Conservation (phyloP, 176 grass and related monocot genomes). For the Microstegium vimineum region DNA sequence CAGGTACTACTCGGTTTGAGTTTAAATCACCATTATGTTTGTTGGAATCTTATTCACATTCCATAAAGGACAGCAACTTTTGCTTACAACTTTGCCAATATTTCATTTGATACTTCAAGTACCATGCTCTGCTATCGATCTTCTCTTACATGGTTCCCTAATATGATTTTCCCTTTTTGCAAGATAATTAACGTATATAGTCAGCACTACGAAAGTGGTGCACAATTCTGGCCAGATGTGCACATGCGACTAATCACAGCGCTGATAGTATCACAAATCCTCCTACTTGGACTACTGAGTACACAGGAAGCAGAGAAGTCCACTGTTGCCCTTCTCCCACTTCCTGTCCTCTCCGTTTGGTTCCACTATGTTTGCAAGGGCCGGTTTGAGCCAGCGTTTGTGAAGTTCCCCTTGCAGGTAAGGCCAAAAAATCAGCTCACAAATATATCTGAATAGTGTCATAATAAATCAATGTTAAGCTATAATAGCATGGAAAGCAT, state of each 20-base stretch:
- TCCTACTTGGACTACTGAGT: conserved; percentile 78
- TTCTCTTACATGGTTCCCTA: conserved; percentile 5
- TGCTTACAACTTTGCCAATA: neutral
- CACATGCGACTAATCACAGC: conserved; percentile 61
- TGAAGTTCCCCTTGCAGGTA: conserved; percentile 41
- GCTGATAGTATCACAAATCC: conserved; percentile 81
- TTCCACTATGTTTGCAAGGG: conserved; percentile 82
- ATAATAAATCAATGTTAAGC: neutral
- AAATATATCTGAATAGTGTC: neutral
- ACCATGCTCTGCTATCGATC: neutral
- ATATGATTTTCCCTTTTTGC: conserved; percentile 6
- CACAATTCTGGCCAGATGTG: conserved; percentile 91
- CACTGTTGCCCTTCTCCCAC: conserved; percentile 56
- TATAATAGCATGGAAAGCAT: neutral
- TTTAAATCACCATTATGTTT: conserved; percentile 13
- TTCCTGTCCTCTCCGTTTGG: conserved; percentile 73
- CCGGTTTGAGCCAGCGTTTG: conserved; percentile 85
- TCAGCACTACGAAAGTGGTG: conserved; percentile 85
- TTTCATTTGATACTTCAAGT: conserved; percentile 9
- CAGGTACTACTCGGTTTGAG: conserved; percentile 51
- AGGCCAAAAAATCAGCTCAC: neutral
- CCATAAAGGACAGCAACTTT: neutral
- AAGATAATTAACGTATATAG: conserved; percentile 97
- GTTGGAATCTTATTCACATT: neutral
- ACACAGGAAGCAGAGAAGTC: conserved; percentile 62